Evolutionary conservation across 2,329 filamentous ascomycete species (phyloP).

Genomic region (Tolypocladium ophioglossoides): DNA sequence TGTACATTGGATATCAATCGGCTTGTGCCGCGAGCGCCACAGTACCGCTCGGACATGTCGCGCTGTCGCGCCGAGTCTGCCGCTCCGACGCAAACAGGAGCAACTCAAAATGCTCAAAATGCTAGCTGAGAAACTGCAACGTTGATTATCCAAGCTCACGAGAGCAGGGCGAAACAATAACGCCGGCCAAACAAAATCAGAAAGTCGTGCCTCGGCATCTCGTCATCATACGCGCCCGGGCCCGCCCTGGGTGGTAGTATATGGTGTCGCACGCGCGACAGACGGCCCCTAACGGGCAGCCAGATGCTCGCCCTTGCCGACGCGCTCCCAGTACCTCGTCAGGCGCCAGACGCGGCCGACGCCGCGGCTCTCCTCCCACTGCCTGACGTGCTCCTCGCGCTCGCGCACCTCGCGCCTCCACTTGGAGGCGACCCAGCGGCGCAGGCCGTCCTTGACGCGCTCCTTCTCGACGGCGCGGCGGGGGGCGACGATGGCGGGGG

Average conservation of each 20-base stretch:
- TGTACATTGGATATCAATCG: not conserved
- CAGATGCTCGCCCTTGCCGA: slow-evolving; percentile 31
- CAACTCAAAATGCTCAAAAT: not conserved
- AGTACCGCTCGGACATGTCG: not conserved
- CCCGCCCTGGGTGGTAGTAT: not conserved
- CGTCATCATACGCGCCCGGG: not conserved
- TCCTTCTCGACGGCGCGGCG: slow-evolving; percentile 55
- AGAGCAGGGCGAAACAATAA: not conserved
- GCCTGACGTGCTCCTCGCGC: slow-evolving; percentile 34
- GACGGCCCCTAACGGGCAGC: not conserved
- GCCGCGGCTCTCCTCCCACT: slow-evolving; percentile 39
- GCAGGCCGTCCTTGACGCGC: slow-evolving; percentile 54
- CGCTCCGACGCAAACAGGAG: not conserved
- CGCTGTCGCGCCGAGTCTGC: not conserved
- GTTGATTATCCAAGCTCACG: too few species aligned
- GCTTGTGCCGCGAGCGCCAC: not conserved
- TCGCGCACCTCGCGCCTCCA: slow-evolving; percentile 43
- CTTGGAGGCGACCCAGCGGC: slow-evolving; percentile 52
- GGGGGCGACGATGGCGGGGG: slow-evolving; percentile 51
- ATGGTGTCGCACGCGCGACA: not conserved
- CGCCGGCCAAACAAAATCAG: not conserved
- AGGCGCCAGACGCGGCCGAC: slow-evolving; percentile 50
- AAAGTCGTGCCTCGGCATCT: not conserved
- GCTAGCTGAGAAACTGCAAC: too few species aligned
- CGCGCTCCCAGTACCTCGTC: slow-evolving; percentile 55